Conservation (phyloP, 2,329 filamentous ascomycete species). For the Monilinia laxa region DNA sequence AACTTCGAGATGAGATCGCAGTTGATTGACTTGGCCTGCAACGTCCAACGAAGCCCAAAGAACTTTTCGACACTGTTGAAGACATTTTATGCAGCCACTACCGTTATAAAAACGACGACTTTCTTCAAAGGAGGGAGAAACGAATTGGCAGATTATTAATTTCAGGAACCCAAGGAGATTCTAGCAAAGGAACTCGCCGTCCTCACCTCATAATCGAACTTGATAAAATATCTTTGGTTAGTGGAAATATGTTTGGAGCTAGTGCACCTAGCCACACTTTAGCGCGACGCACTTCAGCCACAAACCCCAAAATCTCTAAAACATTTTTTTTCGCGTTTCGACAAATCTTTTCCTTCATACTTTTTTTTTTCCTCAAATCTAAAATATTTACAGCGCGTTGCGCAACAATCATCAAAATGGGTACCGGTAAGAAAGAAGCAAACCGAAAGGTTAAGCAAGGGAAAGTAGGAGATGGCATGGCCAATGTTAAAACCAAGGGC, state of each 20-base stretch:
- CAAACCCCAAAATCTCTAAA: slow-evolving; percentile 28
- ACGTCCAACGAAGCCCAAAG: slow-evolving; percentile 38
- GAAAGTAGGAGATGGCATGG: slow-evolving; percentile 81
- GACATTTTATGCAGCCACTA: slow-evolving; percentile 31
- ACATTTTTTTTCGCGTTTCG: slow-evolving; percentile 25
- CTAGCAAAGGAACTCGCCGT: slow-evolving; percentile 1
- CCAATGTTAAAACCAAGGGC: slow-evolving; percentile 89
- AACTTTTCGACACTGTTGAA: slow-evolving; percentile 33
- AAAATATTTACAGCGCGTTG: slow-evolving; percentile 26
- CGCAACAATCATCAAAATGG: slow-evolving; percentile 57
- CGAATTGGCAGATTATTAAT: neutral
- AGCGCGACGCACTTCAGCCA: slow-evolving; percentile 28
- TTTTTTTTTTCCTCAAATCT: slow-evolving; percentile 17
- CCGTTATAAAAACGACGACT: neutral
- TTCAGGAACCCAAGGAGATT: neutral
- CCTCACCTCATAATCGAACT: slow-evolving; percentile 13
- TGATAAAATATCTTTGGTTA: slow-evolving; percentile 30
- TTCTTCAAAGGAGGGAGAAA: neutral
- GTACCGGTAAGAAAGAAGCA: slow-evolving; percentile 88
- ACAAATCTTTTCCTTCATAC: slow-evolving; percentile 30
- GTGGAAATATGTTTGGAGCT: slow-evolving; percentile 21
- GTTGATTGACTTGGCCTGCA: slow-evolving; percentile 31
- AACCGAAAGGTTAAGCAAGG: slow-evolving; percentile 80
- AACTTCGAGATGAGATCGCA: slow-evolving; percentile 42
- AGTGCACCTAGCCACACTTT: slow-evolving; percentile 28